phyloP scores from a whole-genome alignment of 202 grass and related monocot species.

The Panicum virgatum region DNA sequence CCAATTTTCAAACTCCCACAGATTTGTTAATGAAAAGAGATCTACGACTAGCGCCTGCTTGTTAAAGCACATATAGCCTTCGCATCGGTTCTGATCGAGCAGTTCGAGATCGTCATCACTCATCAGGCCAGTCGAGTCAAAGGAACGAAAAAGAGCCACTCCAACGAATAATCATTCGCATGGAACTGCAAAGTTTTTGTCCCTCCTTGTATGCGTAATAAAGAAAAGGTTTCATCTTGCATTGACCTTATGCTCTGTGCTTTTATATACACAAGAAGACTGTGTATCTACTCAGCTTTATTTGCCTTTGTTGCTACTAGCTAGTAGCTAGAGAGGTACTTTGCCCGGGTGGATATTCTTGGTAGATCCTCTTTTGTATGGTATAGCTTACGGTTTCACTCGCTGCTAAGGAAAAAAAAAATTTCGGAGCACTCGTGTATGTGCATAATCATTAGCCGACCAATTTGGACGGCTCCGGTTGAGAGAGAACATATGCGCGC shows the following conservation, averaged over 20 bases:
- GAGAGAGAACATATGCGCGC: conserved; percentile 36
- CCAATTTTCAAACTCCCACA: background rate
- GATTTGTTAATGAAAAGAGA: background rate
- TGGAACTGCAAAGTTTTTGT: conserved; percentile 1
- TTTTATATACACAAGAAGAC: background rate
- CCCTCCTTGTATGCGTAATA: background rate
- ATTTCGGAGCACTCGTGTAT: background rate
- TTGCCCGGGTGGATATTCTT: background rate
- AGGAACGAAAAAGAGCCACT: background rate
- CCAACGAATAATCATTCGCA: background rate
- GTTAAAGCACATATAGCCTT: too few relatives aligned
- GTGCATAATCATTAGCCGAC: conserved; percentile 29
- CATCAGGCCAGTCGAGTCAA: background rate
- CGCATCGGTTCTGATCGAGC: background rate
- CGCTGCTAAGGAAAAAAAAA: background rate
- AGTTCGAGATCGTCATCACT: background rate
- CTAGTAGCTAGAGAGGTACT: background rate
- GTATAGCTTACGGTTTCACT: background rate
- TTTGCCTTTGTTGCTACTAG: background rate
- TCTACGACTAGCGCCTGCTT: too few relatives aligned
- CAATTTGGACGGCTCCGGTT: conserved; percentile 44
- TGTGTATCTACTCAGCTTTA: background rate
- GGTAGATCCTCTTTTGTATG: conserved; percentile 23
- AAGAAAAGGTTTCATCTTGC: background rate
- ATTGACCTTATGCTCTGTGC: conserved; percentile 12